A percentile compares a stretch with the other conserved stretches of the same genome.
phyloP scores from a whole-genome alignment of 768 basidiomycete species.

The Mycena crocata region DNA sequence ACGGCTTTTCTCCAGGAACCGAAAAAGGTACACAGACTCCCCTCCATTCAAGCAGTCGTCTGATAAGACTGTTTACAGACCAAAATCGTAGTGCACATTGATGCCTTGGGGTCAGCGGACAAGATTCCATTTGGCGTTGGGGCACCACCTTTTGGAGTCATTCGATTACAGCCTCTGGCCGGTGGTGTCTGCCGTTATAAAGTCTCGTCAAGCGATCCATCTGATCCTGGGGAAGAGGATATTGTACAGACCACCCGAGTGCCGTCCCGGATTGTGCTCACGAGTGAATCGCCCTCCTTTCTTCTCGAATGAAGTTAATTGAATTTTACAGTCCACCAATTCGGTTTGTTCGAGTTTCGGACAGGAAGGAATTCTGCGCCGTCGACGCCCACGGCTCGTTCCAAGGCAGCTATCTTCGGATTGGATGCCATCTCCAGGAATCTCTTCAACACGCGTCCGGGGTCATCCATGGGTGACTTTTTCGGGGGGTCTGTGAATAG shows the following conservation, averaged over 20 bases:
- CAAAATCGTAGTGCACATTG: conserved; percentile 90
- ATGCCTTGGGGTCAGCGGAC: conserved; percentile 79
- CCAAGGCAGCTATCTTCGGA: conserved; percentile 89
- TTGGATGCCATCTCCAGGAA: conserved; percentile 92
- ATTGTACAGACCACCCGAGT: conserved; percentile 83
- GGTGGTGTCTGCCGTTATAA: conserved; percentile 86
- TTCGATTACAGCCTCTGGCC: conserved; percentile 85
- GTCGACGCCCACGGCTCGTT: conserved; percentile 83
- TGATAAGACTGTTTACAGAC: conserved; percentile 60
- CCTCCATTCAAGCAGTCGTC: conserved; percentile 15
- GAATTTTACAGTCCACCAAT: conserved; percentile 76
- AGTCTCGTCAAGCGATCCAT: conserved; percentile 79
- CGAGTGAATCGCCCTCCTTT: conserved; percentile 64
- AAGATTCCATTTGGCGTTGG: conserved; percentile 80
- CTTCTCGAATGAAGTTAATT: conserved; percentile 7
- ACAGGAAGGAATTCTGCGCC: conserved; percentile 82
- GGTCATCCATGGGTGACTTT: conserved; percentile 77
- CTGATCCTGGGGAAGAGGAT: conserved; percentile 82
- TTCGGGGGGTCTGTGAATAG: conserved; percentile 80
- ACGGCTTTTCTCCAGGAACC: conserved; percentile 81
- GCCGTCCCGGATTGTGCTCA: conserved; percentile 81
- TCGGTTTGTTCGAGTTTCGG: conserved; percentile 88
- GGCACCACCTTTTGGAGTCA: conserved; percentile 80
- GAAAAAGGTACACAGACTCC: conserved; percentile 72
- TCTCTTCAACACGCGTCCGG: conserved; percentile 80